Evolutionary conservation across 2,329 filamentous ascomycete genomes (phyloP).

Genomic region (Claviceps humidiphila): DNA sequence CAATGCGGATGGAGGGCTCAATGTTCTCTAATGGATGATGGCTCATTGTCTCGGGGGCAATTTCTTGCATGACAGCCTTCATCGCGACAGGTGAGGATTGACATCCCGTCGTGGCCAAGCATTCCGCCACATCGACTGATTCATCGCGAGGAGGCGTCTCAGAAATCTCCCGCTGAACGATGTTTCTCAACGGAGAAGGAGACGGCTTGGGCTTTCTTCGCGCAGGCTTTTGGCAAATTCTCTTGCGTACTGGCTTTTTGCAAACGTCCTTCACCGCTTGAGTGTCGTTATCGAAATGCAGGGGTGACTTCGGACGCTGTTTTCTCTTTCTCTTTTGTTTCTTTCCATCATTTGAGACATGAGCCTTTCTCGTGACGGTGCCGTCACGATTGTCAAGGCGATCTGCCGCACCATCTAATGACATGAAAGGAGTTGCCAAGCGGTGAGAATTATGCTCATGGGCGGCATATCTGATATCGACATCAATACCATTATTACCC

Average conservation of each 20-base stretch:
- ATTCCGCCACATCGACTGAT: not conserved
- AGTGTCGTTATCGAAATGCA: constrained; percentile 20
- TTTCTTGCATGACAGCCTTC: not conserved
- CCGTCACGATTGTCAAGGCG: not conserved
- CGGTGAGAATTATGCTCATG: not conserved
- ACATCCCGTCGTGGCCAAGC: not conserved
- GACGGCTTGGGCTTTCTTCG: not conserved
- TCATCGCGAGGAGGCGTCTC: not conserved
- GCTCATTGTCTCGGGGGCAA: not conserved
- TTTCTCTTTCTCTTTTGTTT: constrained; percentile 13
- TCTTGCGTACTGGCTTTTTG: constrained; percentile 2
- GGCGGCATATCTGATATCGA: not conserved
- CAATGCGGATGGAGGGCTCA: not conserved
- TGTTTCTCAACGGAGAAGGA: not conserved
- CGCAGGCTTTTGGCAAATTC: not conserved
- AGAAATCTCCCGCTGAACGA: not conserved
- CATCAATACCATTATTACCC: not conserved
- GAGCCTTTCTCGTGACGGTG: not conserved
- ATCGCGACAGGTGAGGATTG: not conserved
- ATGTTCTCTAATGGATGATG: not conserved
- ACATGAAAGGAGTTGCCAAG: not conserved
- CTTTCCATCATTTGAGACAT: not conserved
- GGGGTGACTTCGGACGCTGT: constrained; percentile 21
- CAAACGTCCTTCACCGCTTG: constrained; percentile 11
- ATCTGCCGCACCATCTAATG: not conserved